phyloP scores from a whole-genome alignment of 345 rosid species.

The Eucalyptus erythrocorys region DNA sequence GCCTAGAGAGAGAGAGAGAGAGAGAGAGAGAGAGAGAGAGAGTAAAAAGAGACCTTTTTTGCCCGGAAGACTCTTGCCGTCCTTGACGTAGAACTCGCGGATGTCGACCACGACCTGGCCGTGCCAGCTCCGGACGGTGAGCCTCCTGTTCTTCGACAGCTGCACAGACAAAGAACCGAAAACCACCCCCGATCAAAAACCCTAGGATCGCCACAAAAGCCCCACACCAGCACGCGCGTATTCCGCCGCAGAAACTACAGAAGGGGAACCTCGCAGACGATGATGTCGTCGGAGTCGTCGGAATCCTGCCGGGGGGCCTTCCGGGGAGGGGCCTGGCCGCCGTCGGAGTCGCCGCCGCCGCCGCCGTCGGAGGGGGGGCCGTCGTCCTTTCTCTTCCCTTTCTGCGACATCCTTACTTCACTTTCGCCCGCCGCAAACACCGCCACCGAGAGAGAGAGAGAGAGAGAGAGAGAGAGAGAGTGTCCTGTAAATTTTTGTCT shows the following conservation, averaged over 20 bases:
- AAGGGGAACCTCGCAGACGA: conserved; percentile 56
- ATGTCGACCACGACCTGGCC: conserved; percentile 75
- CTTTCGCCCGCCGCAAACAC: background rate
- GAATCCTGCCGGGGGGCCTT: conserved; percentile 44
- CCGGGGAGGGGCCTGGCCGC: conserved; percentile 44
- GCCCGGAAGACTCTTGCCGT: conserved; percentile 74
- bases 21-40: background rate
- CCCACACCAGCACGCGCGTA: background rate
- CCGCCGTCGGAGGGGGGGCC: conserved; percentile 39
- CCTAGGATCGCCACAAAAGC: background rate
- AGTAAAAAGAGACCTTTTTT: conserved; percentile 46
- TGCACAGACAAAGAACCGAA: conserved; percentile 1
- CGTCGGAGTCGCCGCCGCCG: conserved; percentile 20
- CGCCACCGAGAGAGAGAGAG: background rate
- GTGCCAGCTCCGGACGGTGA: conserved; percentile 76
- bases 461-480: background rate
- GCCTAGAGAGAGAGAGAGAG: background rate
- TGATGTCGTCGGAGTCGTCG: conserved; percentile 52
- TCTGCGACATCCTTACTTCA: conserved; percentile 33
- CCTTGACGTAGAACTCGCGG: conserved; percentile 84
- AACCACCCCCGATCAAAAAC: background rate
- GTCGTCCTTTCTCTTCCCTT: conserved; percentile 70
- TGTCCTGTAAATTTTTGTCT: background rate
- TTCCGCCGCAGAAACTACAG: background rate
- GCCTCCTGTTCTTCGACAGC: conserved; percentile 84